These are phyloP conservation scores for Staphylotrichum tortipilum DNA, from an alignment of 495 filamentous ascomycete species.

Conservation along the genomic window DNA sequence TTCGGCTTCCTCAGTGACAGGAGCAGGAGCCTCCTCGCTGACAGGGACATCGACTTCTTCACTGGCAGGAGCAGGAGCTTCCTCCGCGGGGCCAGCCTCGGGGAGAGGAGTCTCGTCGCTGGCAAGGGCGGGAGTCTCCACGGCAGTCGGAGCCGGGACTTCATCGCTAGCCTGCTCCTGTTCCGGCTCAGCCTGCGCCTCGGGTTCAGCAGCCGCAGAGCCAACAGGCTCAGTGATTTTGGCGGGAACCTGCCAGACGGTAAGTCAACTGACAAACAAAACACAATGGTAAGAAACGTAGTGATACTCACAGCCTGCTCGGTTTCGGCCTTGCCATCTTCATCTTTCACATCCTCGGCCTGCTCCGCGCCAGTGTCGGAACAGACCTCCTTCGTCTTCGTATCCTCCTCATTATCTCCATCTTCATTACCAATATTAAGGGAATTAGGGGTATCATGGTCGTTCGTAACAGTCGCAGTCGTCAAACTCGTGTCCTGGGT, in stretches of 20 bases:
- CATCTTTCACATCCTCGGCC: neutral
- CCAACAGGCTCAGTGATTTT: too few species aligned
- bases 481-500: constrained; percentile 13
- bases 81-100: too few species aligned
- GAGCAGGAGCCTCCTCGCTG: neutral
- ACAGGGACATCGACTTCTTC: too few species aligned
- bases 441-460: constrained; percentile 9
- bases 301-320: constrained; percentile 1
- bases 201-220: neutral
- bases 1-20: too few species aligned
- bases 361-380: constrained; percentile 2
- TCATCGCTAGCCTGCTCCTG: too few species aligned
- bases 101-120: too few species aligned
- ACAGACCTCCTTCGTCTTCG: constrained; percentile 1
- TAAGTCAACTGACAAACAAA: neutral
- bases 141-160: too few species aligned
- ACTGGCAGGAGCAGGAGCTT: too few species aligned
- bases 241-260: neutral
- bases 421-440: constrained; percentile 10
- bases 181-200: neutral
- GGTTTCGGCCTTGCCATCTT: neutral
- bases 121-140: too few species aligned
- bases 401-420: constrained; percentile 5
- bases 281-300: neutral
- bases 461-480: constrained; percentile 5